Evolutionary conservation across 2,329 filamentous ascomycete genomes (phyloP).

Genomic region (Arthroderma sp.): DNA sequence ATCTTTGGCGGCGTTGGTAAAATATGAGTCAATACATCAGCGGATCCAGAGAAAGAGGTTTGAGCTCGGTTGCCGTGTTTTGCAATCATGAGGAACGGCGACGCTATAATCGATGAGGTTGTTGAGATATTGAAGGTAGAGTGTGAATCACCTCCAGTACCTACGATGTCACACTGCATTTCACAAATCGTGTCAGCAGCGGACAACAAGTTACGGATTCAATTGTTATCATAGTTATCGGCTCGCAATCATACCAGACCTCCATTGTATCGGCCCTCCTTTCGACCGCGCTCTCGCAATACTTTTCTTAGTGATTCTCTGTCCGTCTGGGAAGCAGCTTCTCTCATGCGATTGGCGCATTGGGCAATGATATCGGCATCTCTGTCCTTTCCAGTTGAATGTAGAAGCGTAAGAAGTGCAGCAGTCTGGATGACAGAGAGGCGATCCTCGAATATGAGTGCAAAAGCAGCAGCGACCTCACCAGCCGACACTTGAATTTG

Average conservation of each 20-base stretch:
- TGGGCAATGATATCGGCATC: conserved; percentile 73
- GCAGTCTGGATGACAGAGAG: conserved; percentile 80
- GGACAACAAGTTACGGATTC: background rate
- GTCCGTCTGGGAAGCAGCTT: conserved; percentile 62
- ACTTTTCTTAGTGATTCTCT: conserved; percentile 46
- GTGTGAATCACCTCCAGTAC: conserved; percentile 90
- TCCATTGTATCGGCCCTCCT: conserved; percentile 63
- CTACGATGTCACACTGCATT: conserved; percentile 73
- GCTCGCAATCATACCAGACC: conserved; percentile 53
- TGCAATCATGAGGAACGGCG: conserved; percentile 67
- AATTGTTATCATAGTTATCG: background rate
- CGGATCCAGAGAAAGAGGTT: conserved; percentile 89
- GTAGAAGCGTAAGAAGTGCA: conserved; percentile 75
- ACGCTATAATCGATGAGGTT: conserved; percentile 82
- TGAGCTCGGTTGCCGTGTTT: conserved; percentile 96
- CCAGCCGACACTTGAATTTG: conserved; percentile 49
- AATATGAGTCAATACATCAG: conserved; percentile 73
- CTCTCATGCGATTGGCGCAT: conserved; percentile 72
- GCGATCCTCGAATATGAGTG: conserved; percentile 80
- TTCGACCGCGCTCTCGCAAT: conserved; percentile 46
- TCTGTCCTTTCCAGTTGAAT: conserved; percentile 78
- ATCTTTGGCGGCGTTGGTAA: conserved; percentile 60
- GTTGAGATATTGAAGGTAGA: conserved; percentile 98
- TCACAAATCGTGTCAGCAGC: conserved; percentile 2
- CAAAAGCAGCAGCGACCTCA: conserved; percentile 82